phyloP scores from a whole-genome alignment of 805 yeast species.

The Candida vartiovaarae region DNA sequence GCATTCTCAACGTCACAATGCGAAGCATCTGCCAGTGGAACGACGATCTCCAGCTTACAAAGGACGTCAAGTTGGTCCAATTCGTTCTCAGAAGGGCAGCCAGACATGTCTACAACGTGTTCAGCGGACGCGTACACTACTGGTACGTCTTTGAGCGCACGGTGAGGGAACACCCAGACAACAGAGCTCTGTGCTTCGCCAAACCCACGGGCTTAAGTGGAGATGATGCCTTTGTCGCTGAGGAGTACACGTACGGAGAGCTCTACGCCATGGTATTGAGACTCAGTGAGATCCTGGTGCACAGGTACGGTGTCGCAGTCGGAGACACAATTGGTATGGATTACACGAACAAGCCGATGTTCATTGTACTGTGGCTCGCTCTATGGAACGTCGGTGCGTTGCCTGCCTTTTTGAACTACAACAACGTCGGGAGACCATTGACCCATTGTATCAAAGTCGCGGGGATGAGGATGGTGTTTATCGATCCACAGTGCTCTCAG shows the following conservation, averaged over 20 bases:
- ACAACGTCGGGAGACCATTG: slow-evolving; percentile 63
- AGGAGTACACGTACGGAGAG: slow-evolving; percentile 61
- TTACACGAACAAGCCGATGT: slow-evolving; percentile 78
- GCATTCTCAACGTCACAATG: too few relatives aligned
- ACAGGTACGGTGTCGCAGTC: slow-evolving; percentile 55
- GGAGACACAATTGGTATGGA: slow-evolving; percentile 70
- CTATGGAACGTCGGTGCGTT: slow-evolving; percentile 87
- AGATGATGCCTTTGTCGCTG: slow-evolving; percentile 54
- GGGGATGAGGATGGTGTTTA: slow-evolving; percentile 54
- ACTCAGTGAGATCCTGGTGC: slow-evolving; percentile 55
- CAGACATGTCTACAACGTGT: slow-evolving; percentile 7
- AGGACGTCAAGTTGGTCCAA: slow-evolving; percentile 15
- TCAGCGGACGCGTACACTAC: slow-evolving; percentile 30
- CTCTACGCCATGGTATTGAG: slow-evolving; percentile 58
- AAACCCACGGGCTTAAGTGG: slow-evolving; percentile 30
- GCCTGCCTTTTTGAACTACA: slow-evolving; percentile 84
- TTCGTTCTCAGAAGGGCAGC: slow-evolving; percentile 17
- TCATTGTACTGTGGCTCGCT: slow-evolving; percentile 74
- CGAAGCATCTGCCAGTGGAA: slow-evolving; percentile 2
- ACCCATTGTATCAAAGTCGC: slow-evolving; percentile 74
- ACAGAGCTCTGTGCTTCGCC: slow-evolving; percentile 54
- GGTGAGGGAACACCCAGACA: slow-evolving; percentile 42
- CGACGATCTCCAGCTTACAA: not conserved
- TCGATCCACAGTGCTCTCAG: slow-evolving; percentile 62
- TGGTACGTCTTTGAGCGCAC: slow-evolving; percentile 65